Percentiles rank a stretch among this genome's conserved stretches.
Evolutionary conservation across 2,329 filamentous ascomycete species (phyloP).

Genomic region (Myriangium duriaei): DNA sequence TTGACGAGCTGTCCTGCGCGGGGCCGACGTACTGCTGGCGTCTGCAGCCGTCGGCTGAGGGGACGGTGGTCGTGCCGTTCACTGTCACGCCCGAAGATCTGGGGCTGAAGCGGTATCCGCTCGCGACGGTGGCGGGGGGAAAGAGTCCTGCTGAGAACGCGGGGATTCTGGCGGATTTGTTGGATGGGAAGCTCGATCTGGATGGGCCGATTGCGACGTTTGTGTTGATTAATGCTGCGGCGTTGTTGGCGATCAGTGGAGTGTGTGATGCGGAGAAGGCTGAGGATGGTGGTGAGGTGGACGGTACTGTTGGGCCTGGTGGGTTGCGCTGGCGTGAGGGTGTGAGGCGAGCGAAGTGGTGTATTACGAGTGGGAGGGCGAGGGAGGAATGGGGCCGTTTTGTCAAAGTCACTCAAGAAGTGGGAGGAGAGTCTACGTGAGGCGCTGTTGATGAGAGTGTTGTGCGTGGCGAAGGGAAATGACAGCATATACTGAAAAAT

Average conservation of each 20-base stretch:
- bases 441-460: too few species aligned
- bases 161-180: constrained; percentile 62
- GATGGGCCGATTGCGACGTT: constrained; percentile 86
- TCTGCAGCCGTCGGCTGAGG: constrained; percentile 40
- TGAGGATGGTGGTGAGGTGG: constrained; percentile 68
- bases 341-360: constrained; percentile 74
- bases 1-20: constrained; percentile 91
- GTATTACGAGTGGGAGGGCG: constrained; percentile 75
- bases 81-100: constrained; percentile 73
- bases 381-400: constrained; percentile 72
- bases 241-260: constrained; percentile 72
- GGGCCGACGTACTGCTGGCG: constrained; percentile 84
- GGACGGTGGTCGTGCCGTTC: constrained; percentile 61
- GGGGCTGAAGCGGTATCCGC: constrained; percentile 61
- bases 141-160: constrained; percentile 83
- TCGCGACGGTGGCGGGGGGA: constrained; percentile 68
- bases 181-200: constrained; percentile 57
- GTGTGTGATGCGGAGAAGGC: constrained; percentile 68
- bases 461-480: too few species aligned
- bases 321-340: constrained; percentile 92
- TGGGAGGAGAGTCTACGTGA: constrained; percentile 3
- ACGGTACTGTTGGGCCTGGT: constrained; percentile 71
- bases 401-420: constrained; percentile 62
- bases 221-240: constrained; percentile 85
- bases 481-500: too few species aligned